These are phyloP conservation scores for Cercophora scortea DNA, from an alignment of 495 filamentous ascomycete species.

Conservation along the genomic window DNA sequence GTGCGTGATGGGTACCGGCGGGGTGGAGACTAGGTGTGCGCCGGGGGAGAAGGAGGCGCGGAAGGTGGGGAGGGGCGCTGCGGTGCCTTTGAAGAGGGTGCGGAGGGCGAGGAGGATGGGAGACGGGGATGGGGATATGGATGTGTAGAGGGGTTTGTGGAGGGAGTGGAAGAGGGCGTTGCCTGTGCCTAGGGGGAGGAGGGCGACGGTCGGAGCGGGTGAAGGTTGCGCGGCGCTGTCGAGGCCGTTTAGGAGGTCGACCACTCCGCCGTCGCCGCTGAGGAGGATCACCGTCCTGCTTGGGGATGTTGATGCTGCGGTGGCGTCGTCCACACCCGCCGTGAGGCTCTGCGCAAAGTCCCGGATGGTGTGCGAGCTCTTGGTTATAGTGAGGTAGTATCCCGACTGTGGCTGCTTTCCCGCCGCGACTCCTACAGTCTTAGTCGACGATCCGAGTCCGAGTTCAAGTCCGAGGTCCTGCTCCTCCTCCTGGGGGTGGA, in stretches of 20 bases:
- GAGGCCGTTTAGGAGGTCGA: slow-evolving; percentile 65
- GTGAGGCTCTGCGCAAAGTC: slow-evolving; percentile 49
- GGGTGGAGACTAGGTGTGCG: slow-evolving; percentile 42
- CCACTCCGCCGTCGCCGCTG: slow-evolving; percentile 77
- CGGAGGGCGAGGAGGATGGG: slow-evolving; percentile 43
- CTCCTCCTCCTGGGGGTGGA: not conserved
- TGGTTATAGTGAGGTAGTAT: slow-evolving; percentile 50
- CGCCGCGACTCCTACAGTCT: not conserved
- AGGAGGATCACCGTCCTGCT: slow-evolving; percentile 59
- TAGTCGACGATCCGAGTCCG: not conserved
- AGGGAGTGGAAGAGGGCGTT: slow-evolving; percentile 78
- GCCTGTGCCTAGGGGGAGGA: slow-evolving; percentile 77
- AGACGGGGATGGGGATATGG: slow-evolving; percentile 2
- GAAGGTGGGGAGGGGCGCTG: slow-evolving; percentile 46
- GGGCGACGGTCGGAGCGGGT: slow-evolving; percentile 47
- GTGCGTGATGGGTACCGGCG: slow-evolving; percentile 5
- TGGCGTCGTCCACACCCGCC: not conserved
- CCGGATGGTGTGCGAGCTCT: slow-evolving; percentile 49
- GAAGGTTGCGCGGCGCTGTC: slow-evolving; percentile 1
- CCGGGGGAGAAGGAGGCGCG: slow-evolving; percentile 58
- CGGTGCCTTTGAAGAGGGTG: slow-evolving; percentile 47
- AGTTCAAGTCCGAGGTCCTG: not conserved
- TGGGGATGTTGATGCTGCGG: slow-evolving; percentile 29
- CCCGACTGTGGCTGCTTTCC: not conserved
- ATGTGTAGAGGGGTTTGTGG: slow-evolving; percentile 27